These are phyloP conservation scores for Trichosporon asahii DNA, from an alignment of 1,284 basidiomycete species.

Conservation along the genomic window DNA sequence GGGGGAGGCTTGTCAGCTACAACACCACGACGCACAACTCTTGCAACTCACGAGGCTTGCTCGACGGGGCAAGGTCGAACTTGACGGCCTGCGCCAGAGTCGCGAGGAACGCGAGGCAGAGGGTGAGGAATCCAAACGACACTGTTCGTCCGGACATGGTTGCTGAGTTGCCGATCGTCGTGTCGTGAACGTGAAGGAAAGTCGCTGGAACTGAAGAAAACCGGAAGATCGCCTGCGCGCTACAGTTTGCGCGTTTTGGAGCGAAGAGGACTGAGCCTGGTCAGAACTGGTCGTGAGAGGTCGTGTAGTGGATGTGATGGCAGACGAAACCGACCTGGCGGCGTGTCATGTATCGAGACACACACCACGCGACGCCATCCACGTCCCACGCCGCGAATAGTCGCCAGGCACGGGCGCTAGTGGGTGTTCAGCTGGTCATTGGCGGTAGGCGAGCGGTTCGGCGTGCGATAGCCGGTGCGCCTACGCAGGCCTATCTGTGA, in stretches of 20 bases:
- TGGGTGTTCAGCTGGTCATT: background rate
- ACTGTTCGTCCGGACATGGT: slow-evolving; percentile 9
- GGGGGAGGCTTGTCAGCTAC: background rate
- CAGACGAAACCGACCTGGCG: background rate
- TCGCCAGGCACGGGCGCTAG: background rate
- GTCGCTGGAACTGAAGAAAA: background rate
- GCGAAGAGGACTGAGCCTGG: background rate
- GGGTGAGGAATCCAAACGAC: slow-evolving; percentile 19
- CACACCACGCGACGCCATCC: slow-evolving; percentile 2
- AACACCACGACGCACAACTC: background rate
- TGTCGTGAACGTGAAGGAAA: slow-evolving; percentile 4
- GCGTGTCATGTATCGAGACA: slow-evolving; percentile 4
- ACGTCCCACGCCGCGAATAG: background rate
- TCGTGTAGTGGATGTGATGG: background rate
- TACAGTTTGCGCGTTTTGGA: background rate
- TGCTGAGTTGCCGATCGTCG: slow-evolving; percentile 19
- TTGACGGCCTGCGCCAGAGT: slow-evolving; percentile 63
- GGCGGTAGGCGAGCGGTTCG: background rate
- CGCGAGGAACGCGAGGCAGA: slow-evolving; percentile 23
- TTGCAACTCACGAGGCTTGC: slow-evolving; percentile 58
- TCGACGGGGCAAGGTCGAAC: slow-evolving; percentile 69
- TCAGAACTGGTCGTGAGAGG: background rate
- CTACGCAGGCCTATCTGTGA: background rate
- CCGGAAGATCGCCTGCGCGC: background rate
- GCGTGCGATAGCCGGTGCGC: background rate